Evolutionary conservation across 2,329 filamentous ascomycete genomes (phyloP).

Genomic region (Fusarium virguliforme): DNA sequence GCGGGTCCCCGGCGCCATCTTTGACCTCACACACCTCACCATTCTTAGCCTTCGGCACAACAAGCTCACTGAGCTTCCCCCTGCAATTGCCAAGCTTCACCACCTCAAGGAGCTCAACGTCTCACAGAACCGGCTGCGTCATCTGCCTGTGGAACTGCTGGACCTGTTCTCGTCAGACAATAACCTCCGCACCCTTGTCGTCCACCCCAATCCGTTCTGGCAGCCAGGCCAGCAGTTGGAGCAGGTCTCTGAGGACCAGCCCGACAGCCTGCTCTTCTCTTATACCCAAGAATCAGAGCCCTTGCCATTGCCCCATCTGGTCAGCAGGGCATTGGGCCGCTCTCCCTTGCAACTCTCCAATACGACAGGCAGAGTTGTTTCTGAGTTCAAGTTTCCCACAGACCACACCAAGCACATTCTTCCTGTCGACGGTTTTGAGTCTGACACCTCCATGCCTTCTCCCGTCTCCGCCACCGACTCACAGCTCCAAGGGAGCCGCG

Average conservation of each 20-base stretch:
- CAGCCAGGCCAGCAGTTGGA: slow-evolving; percentile 54
- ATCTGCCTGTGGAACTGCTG: slow-evolving; percentile 76
- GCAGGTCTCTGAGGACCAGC: slow-evolving; percentile 17
- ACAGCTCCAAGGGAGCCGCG: slow-evolving; percentile 52
- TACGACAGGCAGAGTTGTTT: slow-evolving; percentile 51
- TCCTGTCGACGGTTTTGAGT: slow-evolving; percentile 45
- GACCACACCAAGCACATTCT: slow-evolving; percentile 41
- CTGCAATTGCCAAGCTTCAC: slow-evolving; percentile 70
- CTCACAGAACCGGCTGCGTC: slow-evolving; percentile 73
- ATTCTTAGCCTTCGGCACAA: slow-evolving; percentile 79
- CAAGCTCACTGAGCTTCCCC: slow-evolving; percentile 72
- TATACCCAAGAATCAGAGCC: slow-evolving; percentile 18
- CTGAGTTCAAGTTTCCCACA: slow-evolving; percentile 52
- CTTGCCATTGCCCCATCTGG: slow-evolving; percentile 38
- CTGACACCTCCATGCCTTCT: slow-evolving; percentile 17
- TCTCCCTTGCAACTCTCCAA: slow-evolving; percentile 55
- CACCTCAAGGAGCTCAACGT: slow-evolving; percentile 77
- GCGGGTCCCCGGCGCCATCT: slow-evolving; percentile 72
- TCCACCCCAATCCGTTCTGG: slow-evolving; percentile 77
- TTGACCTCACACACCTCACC: slow-evolving; percentile 73
- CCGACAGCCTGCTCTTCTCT: slow-evolving; percentile 30
- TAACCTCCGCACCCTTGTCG: slow-evolving; percentile 67
- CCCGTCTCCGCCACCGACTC: slow-evolving; percentile 24
- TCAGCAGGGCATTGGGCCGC: slow-evolving; percentile 51
- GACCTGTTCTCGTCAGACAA: slow-evolving; percentile 65